phyloP scores from a whole-genome alignment of 2,329 filamentous ascomycete genomes.

The Aschersonia sp. region DNA sequence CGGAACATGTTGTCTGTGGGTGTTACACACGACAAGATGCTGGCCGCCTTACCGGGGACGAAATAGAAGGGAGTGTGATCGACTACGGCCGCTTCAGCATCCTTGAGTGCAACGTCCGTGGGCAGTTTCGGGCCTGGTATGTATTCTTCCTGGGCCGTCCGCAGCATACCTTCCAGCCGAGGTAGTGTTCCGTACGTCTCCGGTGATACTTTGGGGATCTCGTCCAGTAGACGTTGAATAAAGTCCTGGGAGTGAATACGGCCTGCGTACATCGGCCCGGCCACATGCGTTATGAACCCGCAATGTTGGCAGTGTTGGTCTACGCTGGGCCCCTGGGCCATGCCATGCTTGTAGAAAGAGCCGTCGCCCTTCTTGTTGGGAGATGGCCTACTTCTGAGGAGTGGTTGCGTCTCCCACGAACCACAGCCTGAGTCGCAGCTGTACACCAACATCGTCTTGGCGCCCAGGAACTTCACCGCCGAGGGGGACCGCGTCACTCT shows the following conservation, averaged over 20 bases:
- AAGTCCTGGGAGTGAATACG: conserved; percentile 76
- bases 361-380: conserved; percentile 56
- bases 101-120: conserved; percentile 23
- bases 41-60: conserved; percentile 58
- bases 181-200: conserved; percentile 65
- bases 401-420: conserved; percentile 72
- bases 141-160: conserved; percentile 69
- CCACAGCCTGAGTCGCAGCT: conserved; percentile 84
- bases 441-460: conserved; percentile 87
- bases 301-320: conserved; percentile 66
- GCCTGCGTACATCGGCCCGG: conserved; percentile 90
- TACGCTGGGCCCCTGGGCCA: conserved; percentile 55
- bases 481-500: conserved; percentile 64
- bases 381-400: conserved; percentile 54
- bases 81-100: conserved; percentile 41
- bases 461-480: conserved; percentile 78
- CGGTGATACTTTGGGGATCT: conserved; percentile 51
- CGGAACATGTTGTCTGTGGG: conserved; percentile 67
- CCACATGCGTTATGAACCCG: conserved; percentile 70
- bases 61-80: conserved; percentile 82
- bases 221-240: conserved; percentile 61
- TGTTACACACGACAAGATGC: conserved; percentile 63
- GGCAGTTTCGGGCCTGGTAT: conserved; percentile 22
- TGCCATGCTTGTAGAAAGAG: conserved; percentile 63
- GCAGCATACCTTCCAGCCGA: conserved; percentile 83